Base-by-base conservation (phyloP, 2,329 filamentous ascomycete genomes). In the Grosmannia serpens region DNA sequence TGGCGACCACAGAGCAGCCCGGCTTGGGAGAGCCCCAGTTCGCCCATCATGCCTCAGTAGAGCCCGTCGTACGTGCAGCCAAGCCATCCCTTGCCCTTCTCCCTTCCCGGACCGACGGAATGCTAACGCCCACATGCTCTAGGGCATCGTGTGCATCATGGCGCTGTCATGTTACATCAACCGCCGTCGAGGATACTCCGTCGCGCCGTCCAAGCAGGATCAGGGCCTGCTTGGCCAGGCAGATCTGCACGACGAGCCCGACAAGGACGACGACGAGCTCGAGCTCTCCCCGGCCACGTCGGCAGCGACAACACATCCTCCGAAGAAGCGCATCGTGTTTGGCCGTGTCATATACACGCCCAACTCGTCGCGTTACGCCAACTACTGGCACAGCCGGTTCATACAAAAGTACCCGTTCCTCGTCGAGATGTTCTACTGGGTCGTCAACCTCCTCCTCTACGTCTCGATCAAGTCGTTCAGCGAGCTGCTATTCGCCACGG, bases 361-460 rank as follows among this genome's bases (percentile, higher is more conserved):
- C 17, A 83, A 82, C 63, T 80, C 81, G 5, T 79, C 79, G 26
- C 77, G 79, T 15, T 85, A 84, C 68, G 73, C 76, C 55, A 71
- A 77, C 58, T 72, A 84, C 65, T 65, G 80, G 50, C 82, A 85
- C 68, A 84, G 79, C 60, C 75, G 81, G 29, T 73, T 85, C 56
- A 70, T 86, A 54, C 77, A 82, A 64, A 83, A 83, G 64, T 84
- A 83, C 63, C 85, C 85, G 5, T 88, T 88, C 66, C 69, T 88
- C 58, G 77, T 88, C 54, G 85, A 88, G 69, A 87, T 88, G 83
- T 87, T 87, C 68, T 88, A 88, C 72, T 88, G 85, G 85, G 75
- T 79, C 50, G 75, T 87, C 64, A 86, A 84, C 65, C 80, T 84
- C 62, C 74, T 78, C 52, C 83, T 85, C 67, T 87, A 87, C 70